These are phyloP conservation scores for Rubia tinctorum DNA, from an alignment of 305 asterid genomes.

Conservation along the genomic window DNA sequence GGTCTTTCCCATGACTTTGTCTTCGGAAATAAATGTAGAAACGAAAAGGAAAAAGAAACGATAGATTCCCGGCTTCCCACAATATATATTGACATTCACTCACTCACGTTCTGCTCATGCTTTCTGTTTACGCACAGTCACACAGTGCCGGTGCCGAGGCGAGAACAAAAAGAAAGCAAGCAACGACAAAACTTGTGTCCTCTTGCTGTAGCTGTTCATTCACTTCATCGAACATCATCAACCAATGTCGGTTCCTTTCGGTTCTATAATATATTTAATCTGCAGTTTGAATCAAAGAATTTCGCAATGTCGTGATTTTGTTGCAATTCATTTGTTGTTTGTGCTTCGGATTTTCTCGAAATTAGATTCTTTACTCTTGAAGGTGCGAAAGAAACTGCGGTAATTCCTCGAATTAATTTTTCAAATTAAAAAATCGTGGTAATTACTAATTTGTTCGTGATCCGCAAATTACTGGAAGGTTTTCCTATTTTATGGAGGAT, in stretches of 20 bases:
- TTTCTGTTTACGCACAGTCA: conserved; percentile 16
- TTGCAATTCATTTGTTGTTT: not conserved
- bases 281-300: not conserved
- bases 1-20: too few relatives aligned
- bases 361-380: conserved; percentile 1
- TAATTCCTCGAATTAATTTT: not conserved
- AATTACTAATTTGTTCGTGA: not conserved
- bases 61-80: not conserved
- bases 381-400: conserved; percentile 5
- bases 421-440: not conserved
- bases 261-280: conserved; percentile 8
- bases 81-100: not conserved
- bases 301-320: not conserved
- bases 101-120: conserved; percentile 33
- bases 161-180: not conserved
- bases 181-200: not conserved
- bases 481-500: not conserved
- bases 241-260: conserved; percentile 18
- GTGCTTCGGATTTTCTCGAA: not conserved
- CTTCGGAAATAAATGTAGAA: not conserved
- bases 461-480: conserved; percentile 11
- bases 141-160: not conserved
- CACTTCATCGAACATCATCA: not conserved
- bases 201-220: not conserved
- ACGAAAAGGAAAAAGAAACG: not conserved